phyloP scores from a whole-genome alignment of 2,329 filamentous ascomycete species.

The Botrytis hyacinthi region DNA sequence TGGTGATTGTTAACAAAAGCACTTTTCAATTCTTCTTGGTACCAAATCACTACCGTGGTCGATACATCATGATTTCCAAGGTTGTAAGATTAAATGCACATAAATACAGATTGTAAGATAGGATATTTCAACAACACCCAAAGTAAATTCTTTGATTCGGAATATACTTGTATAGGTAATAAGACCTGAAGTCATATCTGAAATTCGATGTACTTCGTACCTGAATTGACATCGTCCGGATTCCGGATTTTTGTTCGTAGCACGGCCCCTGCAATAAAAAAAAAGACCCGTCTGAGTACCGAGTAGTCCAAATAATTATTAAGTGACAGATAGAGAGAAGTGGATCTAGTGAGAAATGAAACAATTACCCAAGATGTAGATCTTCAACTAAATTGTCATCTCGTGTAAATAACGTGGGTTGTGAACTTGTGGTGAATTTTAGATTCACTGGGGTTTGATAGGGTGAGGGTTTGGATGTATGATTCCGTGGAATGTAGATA shows the following conservation, averaged over 20 bases:
- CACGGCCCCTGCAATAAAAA: neutral
- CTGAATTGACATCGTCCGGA: neutral
- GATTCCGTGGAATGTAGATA: neutral
- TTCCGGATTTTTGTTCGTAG: neutral
- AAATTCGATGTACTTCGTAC: neutral
- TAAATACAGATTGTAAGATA: neutral
- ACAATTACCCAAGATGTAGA: slow-evolving; percentile 17
- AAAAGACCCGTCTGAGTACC: neutral
- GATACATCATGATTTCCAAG: neutral
- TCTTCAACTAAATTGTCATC: slow-evolving; percentile 1
- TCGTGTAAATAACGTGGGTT: neutral
- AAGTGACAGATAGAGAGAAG: neutral
- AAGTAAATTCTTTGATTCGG: neutral
- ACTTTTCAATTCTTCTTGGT: neutral
- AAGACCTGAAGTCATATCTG: neutral
- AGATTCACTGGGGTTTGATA: neutral
- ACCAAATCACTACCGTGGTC: neutral
- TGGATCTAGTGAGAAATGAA: slow-evolving; percentile 14
- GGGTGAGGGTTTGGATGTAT: neutral
- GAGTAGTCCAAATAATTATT: slow-evolving; percentile 1
- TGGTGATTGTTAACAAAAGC: neutral
- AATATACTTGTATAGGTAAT: neutral
- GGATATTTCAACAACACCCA: neutral
- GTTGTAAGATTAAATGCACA: neutral
- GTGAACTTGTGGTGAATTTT: neutral